A percentile compares a stretch with the other conserved stretches of the same genome.
phyloP scores from a whole-genome alignment of 1,139 yeast genomes.

The Blastobotrys illinoisensis region DNA sequence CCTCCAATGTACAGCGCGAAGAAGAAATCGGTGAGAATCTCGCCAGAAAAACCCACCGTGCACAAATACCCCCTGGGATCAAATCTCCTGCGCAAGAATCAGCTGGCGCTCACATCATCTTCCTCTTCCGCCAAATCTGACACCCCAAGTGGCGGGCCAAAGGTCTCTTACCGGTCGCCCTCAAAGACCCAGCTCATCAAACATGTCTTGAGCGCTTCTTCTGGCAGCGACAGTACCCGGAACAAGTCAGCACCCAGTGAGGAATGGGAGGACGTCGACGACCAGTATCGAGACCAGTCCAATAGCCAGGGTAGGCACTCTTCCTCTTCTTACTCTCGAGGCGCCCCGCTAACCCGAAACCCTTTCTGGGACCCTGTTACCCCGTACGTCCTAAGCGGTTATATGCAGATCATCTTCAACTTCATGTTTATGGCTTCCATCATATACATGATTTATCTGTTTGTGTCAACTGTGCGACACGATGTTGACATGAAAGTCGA shows the following conservation, averaged over 20 bases:
- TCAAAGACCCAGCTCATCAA: not conserved
- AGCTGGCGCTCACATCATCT: not conserved
- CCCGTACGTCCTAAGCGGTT: constrained; percentile 64
- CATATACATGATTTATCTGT: constrained; percentile 48
- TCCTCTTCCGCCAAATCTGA: not conserved
- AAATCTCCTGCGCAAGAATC: not conserved
- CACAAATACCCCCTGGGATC: not conserved
- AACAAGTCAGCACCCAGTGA: not conserved
- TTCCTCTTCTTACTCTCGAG: constrained; percentile 10
- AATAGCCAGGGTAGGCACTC: not conserved
- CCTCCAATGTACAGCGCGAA: not conserved
- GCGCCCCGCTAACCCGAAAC: not conserved
- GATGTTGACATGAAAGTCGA: constrained; percentile 72
- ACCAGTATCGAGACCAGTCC: not conserved
- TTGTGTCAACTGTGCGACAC: constrained; percentile 54
- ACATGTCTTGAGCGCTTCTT: not conserved
- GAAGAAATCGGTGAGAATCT: not conserved
- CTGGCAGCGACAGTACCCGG: not conserved
- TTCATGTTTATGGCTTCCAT: constrained; percentile 51
- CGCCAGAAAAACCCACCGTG: not conserved
- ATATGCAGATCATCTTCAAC: constrained; percentile 67
- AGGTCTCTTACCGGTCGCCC: not conserved
- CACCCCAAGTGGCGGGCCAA: not conserved
- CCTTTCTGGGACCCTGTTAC: constrained; percentile 44
- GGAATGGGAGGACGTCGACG: not conserved